phyloP scores from a whole-genome alignment of 768 basidiomycete genomes.

The Chalciporus piperatus region DNA sequence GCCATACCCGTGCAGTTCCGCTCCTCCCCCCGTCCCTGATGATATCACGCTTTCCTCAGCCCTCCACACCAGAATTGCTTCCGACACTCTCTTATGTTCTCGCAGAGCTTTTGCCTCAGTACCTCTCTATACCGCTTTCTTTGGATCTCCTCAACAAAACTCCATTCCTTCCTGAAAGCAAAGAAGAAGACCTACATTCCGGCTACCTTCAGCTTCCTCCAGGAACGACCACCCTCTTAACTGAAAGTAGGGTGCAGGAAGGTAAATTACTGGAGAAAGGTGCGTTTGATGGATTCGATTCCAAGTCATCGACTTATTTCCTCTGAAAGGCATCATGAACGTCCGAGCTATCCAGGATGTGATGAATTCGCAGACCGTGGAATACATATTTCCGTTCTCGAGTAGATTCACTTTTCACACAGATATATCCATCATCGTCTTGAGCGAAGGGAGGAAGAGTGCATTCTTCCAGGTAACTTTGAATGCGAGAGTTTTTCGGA shows the following conservation, averaged over 20 bases:
- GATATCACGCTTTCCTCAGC: conserved; percentile 58
- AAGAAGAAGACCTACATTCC: conserved; percentile 69
- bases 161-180: conserved; percentile 61
- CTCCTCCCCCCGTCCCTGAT: conserved; percentile 67
- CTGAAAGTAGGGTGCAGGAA: conserved; percentile 66
- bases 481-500: background rate
- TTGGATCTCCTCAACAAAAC: conserved; percentile 57
- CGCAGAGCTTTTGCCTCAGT: conserved; percentile 55
- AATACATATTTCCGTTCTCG: conserved; percentile 72
- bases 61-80: conserved; percentile 21
- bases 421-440: conserved; percentile 62
- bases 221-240: conserved; percentile 57
- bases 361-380: conserved; percentile 61
- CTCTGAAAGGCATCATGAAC: conserved; percentile 54
- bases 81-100: conserved; percentile 58
- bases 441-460: conserved; percentile 65
- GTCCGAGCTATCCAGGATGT: conserved; percentile 61
- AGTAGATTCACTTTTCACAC: conserved; percentile 71
- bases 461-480: conserved; percentile 63
- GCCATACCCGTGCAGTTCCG: conserved; percentile 64
- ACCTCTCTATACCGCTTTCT: conserved; percentile 57
- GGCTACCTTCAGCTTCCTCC: conserved; percentile 72
- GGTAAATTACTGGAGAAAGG: conserved; percentile 58
- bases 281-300: conserved; percentile 9
- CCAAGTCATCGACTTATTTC: background rate